Evolutionary conservation across 2,329 filamentous ascomycete species (phyloP).

Genomic region (Penicillium brasilianum): DNA sequence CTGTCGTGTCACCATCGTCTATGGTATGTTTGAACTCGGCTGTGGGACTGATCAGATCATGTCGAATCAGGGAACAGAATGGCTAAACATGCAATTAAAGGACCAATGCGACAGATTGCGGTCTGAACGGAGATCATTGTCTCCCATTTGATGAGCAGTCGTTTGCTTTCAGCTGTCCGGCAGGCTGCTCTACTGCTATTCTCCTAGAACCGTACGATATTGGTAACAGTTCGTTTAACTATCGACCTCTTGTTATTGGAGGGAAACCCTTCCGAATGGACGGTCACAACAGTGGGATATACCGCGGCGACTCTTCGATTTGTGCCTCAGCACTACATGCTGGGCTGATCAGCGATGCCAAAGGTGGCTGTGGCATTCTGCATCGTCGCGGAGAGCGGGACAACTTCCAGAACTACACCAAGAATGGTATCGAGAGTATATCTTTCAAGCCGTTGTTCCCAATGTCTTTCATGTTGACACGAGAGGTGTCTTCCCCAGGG

Average conservation of each 20-base stretch:
- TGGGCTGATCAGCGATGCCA: slow-evolving; percentile 59
- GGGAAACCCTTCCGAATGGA: slow-evolving; percentile 51
- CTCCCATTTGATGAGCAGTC: slow-evolving; percentile 60
- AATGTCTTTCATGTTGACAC: slow-evolving; percentile 51
- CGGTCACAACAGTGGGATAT: slow-evolving; percentile 52
- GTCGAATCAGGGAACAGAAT: not conserved
- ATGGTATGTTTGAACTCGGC: slow-evolving; percentile 47
- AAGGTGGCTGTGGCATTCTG: slow-evolving; percentile 63
- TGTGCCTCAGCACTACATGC: slow-evolving; percentile 65
- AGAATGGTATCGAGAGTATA: slow-evolving; percentile 58
- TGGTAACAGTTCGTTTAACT: slow-evolving; percentile 61
- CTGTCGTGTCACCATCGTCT: slow-evolving; percentile 42
- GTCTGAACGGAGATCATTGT: slow-evolving; percentile 61
- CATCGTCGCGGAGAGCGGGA: slow-evolving; percentile 57
- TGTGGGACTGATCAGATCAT: not conserved
- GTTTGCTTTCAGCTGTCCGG: slow-evolving; percentile 63
- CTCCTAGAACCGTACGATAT: slow-evolving; percentile 62
- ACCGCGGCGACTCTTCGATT: slow-evolving; percentile 66
- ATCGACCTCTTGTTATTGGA: slow-evolving; percentile 60
- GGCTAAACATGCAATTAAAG: slow-evolving; percentile 26
- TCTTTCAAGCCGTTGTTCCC: slow-evolving; percentile 63
- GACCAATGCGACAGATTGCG: slow-evolving; percentile 53
- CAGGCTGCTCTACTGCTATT: slow-evolving; percentile 59
- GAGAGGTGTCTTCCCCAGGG: slow-evolving; percentile 25
- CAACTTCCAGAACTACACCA: slow-evolving; percentile 52